Conservation (phyloP, 495 filamentous ascomycete species). For the Trichocladium uniseriatum region DNA sequence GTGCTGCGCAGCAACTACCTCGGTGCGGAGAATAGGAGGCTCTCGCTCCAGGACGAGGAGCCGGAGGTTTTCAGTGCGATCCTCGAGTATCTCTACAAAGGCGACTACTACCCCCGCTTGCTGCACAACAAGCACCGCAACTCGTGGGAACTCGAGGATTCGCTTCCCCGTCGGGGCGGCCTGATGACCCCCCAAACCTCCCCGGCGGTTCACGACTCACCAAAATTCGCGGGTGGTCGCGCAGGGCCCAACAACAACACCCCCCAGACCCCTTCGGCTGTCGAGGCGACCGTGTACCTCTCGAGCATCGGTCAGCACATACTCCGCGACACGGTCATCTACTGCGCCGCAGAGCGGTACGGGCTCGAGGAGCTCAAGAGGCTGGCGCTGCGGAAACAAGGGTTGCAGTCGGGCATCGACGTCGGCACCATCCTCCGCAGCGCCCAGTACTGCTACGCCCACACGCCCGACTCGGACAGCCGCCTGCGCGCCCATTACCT, state of each 20-base stretch:
- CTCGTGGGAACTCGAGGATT: conserved; percentile 65
- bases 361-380: conserved; percentile 78
- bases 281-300: conserved; percentile 65
- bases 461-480: conserved; percentile 85
- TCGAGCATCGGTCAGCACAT: conserved; percentile 57
- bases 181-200: conserved; percentile 24
- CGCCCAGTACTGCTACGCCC: conserved; percentile 86
- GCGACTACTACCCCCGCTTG: conserved; percentile 81
- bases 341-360: conserved; percentile 82
- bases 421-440: conserved; percentile 80
- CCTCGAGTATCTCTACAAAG: conserved; percentile 88
- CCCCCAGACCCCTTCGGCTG: conserved; percentile 39
- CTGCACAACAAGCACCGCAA: conserved; percentile 57
- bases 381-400: conserved; percentile 85
- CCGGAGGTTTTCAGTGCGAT: conserved; percentile 84
- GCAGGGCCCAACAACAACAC: conserved; percentile 32
- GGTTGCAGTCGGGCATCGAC: conserved; percentile 74
- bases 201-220: conserved; percentile 32
- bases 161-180: conserved; percentile 31
- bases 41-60: conserved; percentile 75
- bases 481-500: conserved; percentile 89
- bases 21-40: conserved; percentile 52
- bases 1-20: conserved; percentile 53
- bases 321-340: conserved; percentile 82
- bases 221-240: conserved; percentile 42